Percentiles rank a stretch among this genome's conserved stretches.
These are phyloP conservation scores for Diddensiella transvaalensis DNA, from an alignment of 805 yeast species.

Conservation along the genomic window DNA sequence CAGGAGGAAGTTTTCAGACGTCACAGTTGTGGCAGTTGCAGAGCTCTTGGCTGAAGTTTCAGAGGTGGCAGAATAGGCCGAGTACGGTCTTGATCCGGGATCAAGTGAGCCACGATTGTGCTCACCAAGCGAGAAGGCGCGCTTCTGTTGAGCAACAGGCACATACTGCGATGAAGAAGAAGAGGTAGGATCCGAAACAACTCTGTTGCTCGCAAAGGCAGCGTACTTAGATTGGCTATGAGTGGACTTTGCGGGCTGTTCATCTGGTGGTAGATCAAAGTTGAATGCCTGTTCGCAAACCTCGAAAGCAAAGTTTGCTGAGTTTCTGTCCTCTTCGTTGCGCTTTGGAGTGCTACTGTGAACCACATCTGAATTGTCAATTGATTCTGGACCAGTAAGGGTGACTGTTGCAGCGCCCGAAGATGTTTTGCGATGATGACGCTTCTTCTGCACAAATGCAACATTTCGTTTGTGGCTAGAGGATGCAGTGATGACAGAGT, in stretches of 20 bases:
- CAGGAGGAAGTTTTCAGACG: conserved; percentile 24
- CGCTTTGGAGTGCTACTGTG: neutral
- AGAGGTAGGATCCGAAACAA: conserved; percentile 12
- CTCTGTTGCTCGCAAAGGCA: conserved; percentile 7
- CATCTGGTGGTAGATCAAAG: conserved; percentile 23
- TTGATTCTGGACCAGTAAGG: neutral
- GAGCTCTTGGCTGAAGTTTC: conserved; percentile 6
- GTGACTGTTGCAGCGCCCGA: neutral
- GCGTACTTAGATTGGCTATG: neutral
- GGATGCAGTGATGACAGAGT: conserved; percentile 25
- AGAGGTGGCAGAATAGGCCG: conserved; percentile 12
- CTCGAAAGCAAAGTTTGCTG: conserved; percentile 19
- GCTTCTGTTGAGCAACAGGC: conserved; percentile 9
- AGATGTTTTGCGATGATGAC: conserved; percentile 7
- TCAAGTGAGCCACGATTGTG: conserved; percentile 9
- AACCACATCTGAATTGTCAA: too few species aligned
- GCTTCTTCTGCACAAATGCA: conserved; percentile 14
- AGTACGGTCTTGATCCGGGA: conserved; percentile 17
- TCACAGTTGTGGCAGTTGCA: conserved; percentile 1
- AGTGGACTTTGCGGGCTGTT: conserved; percentile 17
- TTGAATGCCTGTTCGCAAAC: conserved; percentile 31
- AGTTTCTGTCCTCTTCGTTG: neutral
- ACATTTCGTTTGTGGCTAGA: conserved; percentile 28
- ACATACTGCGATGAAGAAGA: neutral
- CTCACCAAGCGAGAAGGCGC: conserved; percentile 21